A percentile compares a stretch with the other conserved stretches of the same genome.
Conservation (phyloP, 2,329 filamentous ascomycete genomes). For the Trichoderma citrinoviride region DNA sequence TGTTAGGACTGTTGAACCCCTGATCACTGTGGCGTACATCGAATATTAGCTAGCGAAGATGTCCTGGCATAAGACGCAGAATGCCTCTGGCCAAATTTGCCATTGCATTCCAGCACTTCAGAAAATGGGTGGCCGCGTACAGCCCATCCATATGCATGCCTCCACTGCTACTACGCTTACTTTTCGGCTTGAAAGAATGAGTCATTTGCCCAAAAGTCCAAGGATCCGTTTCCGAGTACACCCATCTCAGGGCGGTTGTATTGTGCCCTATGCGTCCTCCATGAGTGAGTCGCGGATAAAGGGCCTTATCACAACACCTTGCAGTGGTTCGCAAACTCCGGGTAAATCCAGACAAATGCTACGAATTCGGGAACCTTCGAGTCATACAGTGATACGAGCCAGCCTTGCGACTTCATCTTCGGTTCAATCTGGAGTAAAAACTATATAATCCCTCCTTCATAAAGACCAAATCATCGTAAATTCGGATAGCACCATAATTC, state of each 20-base stretch:
- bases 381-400: neutral
- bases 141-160: neutral
- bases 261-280: neutral
- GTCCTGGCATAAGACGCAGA: neutral
- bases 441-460: neutral
- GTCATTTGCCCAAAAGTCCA: neutral
- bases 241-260: neutral
- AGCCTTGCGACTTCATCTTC: neutral
- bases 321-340: neutral
- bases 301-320: neutral
- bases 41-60: constrained; percentile 6
- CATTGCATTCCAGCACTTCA: neutral
- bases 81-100: neutral
- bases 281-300: neutral
- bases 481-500: neutral
- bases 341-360: too few species aligned
- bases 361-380: neutral
- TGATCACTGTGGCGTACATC: neutral
- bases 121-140: neutral
- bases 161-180: neutral
- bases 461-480: constrained; percentile 4
- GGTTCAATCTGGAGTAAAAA: neutral
- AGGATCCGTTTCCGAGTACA: neutral
- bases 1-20: neutral
- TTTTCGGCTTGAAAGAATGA: neutral